Conservation (phyloP, 306 rosid species). For the Lagenaria siceraria region DNA sequence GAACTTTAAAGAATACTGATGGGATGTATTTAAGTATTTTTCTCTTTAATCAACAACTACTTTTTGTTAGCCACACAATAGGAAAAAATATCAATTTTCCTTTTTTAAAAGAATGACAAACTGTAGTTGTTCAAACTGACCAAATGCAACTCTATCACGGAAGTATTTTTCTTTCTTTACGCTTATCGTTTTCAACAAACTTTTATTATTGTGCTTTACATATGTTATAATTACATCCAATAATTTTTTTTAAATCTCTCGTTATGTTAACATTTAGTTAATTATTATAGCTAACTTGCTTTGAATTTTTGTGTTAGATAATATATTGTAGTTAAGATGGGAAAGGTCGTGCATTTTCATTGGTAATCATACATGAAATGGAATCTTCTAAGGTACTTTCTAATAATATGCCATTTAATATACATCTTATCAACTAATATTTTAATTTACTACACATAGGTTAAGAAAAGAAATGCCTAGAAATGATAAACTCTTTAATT, state of each 20-base stretch:
- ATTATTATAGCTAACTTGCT: neutral
- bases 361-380: neutral
- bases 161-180: too few species aligned
- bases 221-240: neutral
- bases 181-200: too few species aligned
- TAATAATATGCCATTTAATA: neutral
- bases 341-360: neutral
- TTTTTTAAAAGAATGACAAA: too few species aligned
- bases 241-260: neutral
- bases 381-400: neutral
- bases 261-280: neutral
- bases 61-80: too few species aligned
- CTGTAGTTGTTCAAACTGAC: too few species aligned
- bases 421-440: neutral
- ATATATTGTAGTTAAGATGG: neutral
- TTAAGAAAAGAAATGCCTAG: neutral
- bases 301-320: neutral
- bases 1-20: too few species aligned
- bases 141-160: too few species aligned
- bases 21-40: too few species aligned
- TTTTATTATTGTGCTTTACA: neutral
- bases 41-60: too few species aligned
- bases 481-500: neutral
- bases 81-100: too few species aligned
- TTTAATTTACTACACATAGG: neutral